phyloP scores from a whole-genome alignment of 768 basidiomycete genomes.

The Boletus pseudopeckii region DNA sequence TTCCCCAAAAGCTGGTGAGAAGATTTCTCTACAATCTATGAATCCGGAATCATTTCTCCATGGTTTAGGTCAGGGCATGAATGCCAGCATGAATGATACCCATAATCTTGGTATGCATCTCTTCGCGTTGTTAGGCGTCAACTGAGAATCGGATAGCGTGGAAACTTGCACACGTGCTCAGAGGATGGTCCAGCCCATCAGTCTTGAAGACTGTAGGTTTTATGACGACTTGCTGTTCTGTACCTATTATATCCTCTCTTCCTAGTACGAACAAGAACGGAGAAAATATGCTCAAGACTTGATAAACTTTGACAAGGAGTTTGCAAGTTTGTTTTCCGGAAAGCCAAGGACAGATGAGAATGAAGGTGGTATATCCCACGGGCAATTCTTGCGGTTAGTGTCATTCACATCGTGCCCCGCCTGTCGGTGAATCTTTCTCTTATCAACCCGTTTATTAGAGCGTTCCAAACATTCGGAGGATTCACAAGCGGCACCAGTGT shows the following conservation, averaged over 20 bases:
- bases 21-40: background rate
- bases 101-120: conserved; percentile 56
- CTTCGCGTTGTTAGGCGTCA: conserved; percentile 34
- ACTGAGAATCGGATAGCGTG: conserved; percentile 44
- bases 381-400: conserved; percentile 35
- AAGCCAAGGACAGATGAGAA: conserved; percentile 52
- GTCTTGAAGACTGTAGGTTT: conserved; percentile 41
- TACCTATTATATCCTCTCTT: background rate
- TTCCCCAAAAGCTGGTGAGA: conserved; percentile 59
- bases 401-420: background rate
- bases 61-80: conserved; percentile 67
- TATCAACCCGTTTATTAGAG: conserved; percentile 20
- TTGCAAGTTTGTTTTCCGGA: conserved; percentile 63
- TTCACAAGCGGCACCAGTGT: conserved; percentile 40
- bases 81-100: conserved; percentile 72
- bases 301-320: conserved; percentile 67
- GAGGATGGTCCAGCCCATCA: conserved; percentile 36
- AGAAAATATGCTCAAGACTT: conserved; percentile 68
- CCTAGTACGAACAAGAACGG: conserved; percentile 68
- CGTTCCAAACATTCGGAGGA: conserved; percentile 36
- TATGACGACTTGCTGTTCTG: background rate
- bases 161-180: conserved; percentile 47
- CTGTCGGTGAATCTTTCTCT: background rate
- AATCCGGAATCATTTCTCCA: background rate
- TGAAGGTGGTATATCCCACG: conserved; percentile 32